Base-by-base conservation (phyloP, 495 filamentous ascomycete genomes). In the Neurospora sp. region DNA sequence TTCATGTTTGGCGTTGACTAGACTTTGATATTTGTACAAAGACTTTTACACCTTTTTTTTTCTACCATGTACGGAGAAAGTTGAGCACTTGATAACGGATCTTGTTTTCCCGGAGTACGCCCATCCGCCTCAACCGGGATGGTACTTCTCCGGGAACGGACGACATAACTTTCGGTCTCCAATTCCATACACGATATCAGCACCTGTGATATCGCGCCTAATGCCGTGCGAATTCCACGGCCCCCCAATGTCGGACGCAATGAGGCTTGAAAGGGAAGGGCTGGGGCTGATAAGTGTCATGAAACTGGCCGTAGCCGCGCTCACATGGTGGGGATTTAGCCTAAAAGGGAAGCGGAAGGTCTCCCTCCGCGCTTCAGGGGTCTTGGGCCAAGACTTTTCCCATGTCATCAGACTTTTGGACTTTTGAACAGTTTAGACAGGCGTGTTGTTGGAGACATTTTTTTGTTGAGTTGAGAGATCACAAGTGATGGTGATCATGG, bases 341-440 rank as follows among this genome's bases (percentile, higher is more conserved):
- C 82, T 77, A 78, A 82, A 82, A 42, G 14, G 77, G 76, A 77
- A 14, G 70, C 82, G 82, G 82, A 81, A 72, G 69, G 70, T 54
- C 71, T 72, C 37, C 70, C 71, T 82, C 82, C 82, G 82, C 74
- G 70, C 76, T 72, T 73, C 77, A 75, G 77, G 73, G 72, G 41
- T 72, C 71, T 70, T 31, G 23, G 54, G 27, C 54, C 54, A 62
- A 62, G 54, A 62, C 70, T 44, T 20, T 38, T 12, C 62, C 4
- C 39, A 72, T 66, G 59, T 39, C 16, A 39, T 72, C 44, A 31
- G 48, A 59, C 23, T 20, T 54, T 39, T 54, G 69, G 14, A 40
- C 3, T 46, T 27, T 42, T 42, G 39, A 12, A 62, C 14, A 62
- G 23, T 62, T 23, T 35, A 31, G 27, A 27, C 1, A 27, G 54